phyloP scores from a whole-genome alignment of 2,329 filamentous ascomycete genomes.

The Phialophora macrospora region DNA sequence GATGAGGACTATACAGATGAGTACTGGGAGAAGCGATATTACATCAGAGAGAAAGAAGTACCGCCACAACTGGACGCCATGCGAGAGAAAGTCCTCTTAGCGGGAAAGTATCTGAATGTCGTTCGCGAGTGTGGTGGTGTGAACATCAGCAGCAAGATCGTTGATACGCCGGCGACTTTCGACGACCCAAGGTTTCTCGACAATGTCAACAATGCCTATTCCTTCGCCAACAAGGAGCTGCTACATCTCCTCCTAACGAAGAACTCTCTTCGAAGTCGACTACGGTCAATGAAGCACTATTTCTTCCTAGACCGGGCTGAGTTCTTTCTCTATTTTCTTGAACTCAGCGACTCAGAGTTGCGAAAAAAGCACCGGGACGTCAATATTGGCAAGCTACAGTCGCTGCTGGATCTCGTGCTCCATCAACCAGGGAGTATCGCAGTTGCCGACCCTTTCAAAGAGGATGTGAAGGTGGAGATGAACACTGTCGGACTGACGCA shows the following conservation, averaged over 20 bases:
- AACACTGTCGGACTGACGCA: conserved; percentile 92
- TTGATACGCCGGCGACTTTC: conserved; percentile 85
- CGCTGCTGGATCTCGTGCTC: conserved; percentile 89
- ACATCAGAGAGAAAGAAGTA: conserved; percentile 86
- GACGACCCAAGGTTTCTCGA: conserved; percentile 91
- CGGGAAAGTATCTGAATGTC: conserved; percentile 97
- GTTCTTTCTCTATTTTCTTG: conserved; percentile 97
- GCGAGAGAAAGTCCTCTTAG: conserved; percentile 91
- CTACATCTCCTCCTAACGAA: conserved; percentile 90
- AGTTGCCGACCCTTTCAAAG: conserved; percentile 93
- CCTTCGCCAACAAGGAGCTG: conserved; percentile 91
- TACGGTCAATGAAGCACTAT: conserved; percentile 95
- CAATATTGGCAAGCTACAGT: conserved; percentile 92
- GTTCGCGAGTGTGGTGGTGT: conserved; percentile 96
- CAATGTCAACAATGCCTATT: conserved; percentile 94
- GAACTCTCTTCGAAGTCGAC: conserved; percentile 82
- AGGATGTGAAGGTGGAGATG: conserved; percentile 97
- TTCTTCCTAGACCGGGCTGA: conserved; percentile 98
- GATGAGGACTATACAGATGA: conserved; percentile 98
- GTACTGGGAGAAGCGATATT: conserved; percentile 98
- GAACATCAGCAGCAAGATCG: conserved; percentile 83
- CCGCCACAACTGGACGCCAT: conserved; percentile 89
- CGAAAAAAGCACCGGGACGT: conserved; percentile 86
- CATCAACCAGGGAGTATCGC: conserved; percentile 96
- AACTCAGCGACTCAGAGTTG: conserved; percentile 85